Evolutionary conservation across 2,329 filamentous ascomycete genomes (phyloP).

Genomic region (Pseudocercospora pini-densiflorae): DNA sequence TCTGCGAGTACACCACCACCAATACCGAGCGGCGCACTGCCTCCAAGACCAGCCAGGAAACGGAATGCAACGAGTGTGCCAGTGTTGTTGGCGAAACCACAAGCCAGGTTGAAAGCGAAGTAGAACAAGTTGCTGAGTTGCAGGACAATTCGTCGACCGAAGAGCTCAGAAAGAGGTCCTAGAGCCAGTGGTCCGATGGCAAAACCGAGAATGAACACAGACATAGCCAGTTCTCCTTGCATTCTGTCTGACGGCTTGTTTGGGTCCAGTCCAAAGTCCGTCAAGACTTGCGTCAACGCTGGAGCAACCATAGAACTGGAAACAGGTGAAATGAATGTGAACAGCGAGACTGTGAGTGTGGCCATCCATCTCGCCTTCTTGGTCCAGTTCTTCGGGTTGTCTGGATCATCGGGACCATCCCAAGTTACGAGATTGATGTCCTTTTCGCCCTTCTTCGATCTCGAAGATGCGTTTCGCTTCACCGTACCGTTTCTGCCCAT

Average conservation of each 20-base stretch:
- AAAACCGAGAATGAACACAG: constrained; percentile 45
- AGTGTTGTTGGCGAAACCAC: constrained; percentile 41
- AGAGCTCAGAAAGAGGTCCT: constrained; percentile 44
- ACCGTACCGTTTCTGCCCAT: constrained; percentile 35
- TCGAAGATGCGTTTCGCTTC: constrained; percentile 34
- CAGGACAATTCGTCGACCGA: constrained; percentile 42
- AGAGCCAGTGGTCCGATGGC: constrained; percentile 44
- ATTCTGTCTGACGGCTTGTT: constrained; percentile 21
- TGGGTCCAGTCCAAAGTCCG: constrained; percentile 32
- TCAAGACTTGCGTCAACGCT: constrained; percentile 35
- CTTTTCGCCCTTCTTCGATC: constrained; percentile 38
- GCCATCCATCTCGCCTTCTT: constrained; percentile 50
- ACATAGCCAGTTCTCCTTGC: constrained; percentile 37
- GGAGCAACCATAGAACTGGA: constrained; percentile 47
- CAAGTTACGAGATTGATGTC: constrained; percentile 48
- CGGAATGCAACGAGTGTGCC: constrained; percentile 43
- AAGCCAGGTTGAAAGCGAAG: constrained; percentile 44
- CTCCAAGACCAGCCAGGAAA: constrained; percentile 45
- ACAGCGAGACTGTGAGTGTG: constrained; percentile 48
- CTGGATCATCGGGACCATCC: constrained; percentile 51
- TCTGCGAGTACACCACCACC: constrained; percentile 53
- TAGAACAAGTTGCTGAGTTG: constrained; percentile 45
- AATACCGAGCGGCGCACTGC: constrained; percentile 44
- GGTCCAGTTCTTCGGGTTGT: constrained; percentile 54
- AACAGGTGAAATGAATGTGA: constrained; percentile 46